phyloP scores from a whole-genome alignment of 2,329 filamentous ascomycete species.

The Sordariomycetes sp. region DNA sequence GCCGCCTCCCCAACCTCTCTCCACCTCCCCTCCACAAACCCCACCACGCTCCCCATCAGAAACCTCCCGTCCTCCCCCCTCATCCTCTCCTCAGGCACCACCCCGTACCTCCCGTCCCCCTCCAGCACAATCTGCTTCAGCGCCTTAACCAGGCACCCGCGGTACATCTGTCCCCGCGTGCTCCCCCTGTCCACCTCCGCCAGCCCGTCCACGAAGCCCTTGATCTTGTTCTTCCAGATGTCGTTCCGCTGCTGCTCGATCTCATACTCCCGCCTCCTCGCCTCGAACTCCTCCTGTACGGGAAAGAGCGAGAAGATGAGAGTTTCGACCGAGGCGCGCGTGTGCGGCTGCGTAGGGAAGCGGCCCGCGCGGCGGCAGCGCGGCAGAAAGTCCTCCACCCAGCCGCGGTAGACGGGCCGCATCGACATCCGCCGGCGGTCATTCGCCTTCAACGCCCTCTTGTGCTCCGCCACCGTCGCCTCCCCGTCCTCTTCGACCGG shows the following conservation, averaged over 20 bases:
- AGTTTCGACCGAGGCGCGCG: conserved; percentile 34
- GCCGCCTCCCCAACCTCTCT: conserved; percentile 23
- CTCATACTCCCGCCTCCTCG: conserved; percentile 28
- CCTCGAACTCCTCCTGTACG: conserved; percentile 30
- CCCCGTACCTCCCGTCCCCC: conserved; percentile 25
- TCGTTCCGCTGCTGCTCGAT: conserved; percentile 25
- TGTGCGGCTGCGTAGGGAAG: conserved; percentile 16
- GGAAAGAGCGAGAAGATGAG: conserved; percentile 44
- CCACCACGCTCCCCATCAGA: conserved; percentile 25
- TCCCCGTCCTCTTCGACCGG: not conserved
- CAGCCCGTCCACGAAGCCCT: conserved; percentile 19
- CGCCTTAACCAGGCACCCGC: conserved; percentile 24
- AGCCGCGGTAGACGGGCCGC: conserved; percentile 47
- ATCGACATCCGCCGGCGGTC: conserved; percentile 45
- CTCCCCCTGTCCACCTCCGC: not conserved
- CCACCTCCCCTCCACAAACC: conserved; percentile 30
- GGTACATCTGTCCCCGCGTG: conserved; percentile 14
- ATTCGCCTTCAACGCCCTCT: conserved; percentile 33
- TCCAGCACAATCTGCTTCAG: conserved; percentile 40
- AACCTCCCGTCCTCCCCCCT: conserved; percentile 29
- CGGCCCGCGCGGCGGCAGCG: conserved; percentile 28
- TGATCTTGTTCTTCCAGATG: conserved; percentile 35
- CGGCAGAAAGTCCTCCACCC: conserved; percentile 55
- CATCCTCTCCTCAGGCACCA: conserved; percentile 15
- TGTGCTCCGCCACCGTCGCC: conserved; percentile 12